These are phyloP conservation scores for Xylariaceae sp. DNA, from an alignment of 2,329 filamentous ascomycete species.

Conservation along the genomic window DNA sequence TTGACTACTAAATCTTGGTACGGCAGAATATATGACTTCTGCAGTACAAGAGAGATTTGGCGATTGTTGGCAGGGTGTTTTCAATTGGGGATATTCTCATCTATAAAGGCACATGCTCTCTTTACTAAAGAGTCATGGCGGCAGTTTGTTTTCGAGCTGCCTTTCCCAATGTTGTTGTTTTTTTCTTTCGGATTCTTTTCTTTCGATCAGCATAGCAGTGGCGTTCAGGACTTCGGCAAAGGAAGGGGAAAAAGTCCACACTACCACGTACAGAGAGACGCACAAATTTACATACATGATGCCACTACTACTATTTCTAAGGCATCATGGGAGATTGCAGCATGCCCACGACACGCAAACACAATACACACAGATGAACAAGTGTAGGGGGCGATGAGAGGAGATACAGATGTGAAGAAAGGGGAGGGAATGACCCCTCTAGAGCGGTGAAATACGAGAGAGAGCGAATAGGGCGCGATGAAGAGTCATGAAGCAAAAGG, in stretches of 20 bases:
- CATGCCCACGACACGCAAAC: neutral
- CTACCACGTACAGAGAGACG: neutral
- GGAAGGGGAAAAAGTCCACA: neutral
- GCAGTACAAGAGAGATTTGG: neutral
- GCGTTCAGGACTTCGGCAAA: constrained; percentile 11
- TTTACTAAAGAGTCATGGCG: neutral
- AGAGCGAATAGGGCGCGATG: too few relatives aligned
- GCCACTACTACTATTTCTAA: neutral
- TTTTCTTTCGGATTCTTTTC: neutral
- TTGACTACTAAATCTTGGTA: neutral
- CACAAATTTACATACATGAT: neutral
- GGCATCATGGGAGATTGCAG: neutral
- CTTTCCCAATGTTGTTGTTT: neutral
- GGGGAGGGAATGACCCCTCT: too few relatives aligned
- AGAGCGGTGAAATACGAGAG: too few relatives aligned
- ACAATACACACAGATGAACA: neutral
- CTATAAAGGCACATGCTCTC: constrained; percentile 6
- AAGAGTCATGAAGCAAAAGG: too few relatives aligned
- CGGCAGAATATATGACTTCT: neutral
- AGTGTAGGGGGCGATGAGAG: neutral
- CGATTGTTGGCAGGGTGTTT: too few relatives aligned
- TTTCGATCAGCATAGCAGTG: constrained; percentile 21
- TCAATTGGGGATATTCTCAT: neutral
- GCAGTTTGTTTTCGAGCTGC: neutral
- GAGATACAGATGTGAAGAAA: too few relatives aligned